Evolutionary conservation across 352 stramenopile genomes (phyloP), one percentile per base, ranked within the genome.

Genomic region (Pythium sp.): DNA sequence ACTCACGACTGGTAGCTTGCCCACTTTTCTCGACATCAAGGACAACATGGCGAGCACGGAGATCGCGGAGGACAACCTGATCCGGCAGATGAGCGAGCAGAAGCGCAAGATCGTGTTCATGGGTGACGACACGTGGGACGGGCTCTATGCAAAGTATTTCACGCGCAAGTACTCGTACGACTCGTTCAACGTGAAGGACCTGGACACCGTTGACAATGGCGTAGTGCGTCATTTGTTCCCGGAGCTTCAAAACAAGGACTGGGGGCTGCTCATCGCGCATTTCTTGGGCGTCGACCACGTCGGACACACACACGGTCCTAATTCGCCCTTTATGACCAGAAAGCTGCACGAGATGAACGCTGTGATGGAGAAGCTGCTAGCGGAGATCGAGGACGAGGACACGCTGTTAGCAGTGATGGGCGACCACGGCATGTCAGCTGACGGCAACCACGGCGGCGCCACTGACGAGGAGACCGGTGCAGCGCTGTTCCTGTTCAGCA

Each of bases 371-470:
- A 72, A 77, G 3, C 75, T 98, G 28, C 46, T 98, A 2, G 60
- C 84, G 6, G 77, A 79, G 12, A 77, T 98, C 4, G 74, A 73
- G 11, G 85, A 90, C 8, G 82, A 94, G 34, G 86, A 95, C 59
- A 89, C 87, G 14, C 72, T 98, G 22, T 78, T 98, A 26, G 84
- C 98, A 12, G 90, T 99, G 18, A 90, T 99, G 62, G 97, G 97
- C 30, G 97, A 99, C 80, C 97, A 99, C 78, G 97, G 97, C 58
- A 99, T 99, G 97, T 99, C 97, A 3, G 89, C 97, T 49, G 95
- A 99, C 72, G 97, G 97, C 32, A 99, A 99, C 76, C 97, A 99
- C 77, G 97, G 97, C n/a, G 97, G 97, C 30, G 97, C 96, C 41
- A 98, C 82, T 28, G 84, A 97, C 47, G 94, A 99, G 36, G 97